These are phyloP conservation scores for Gossypium longicalyx DNA, from an alignment of 345 rosid genomes.

Conservation along the genomic window DNA sequence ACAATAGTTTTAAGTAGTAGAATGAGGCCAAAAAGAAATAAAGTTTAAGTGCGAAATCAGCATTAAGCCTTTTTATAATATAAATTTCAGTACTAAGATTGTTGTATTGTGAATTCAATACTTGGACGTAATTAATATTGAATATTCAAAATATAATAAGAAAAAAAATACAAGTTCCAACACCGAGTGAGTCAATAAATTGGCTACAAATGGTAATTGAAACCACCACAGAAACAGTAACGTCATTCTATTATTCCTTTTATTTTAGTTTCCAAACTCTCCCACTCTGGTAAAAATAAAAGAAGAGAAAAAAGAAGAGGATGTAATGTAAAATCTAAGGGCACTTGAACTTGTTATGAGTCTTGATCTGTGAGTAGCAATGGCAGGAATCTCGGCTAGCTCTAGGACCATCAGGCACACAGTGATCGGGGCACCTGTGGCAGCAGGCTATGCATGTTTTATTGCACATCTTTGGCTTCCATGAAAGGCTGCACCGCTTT, in stretches of 20 bases:
- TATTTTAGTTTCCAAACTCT: background rate
- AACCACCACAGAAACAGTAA: background rate
- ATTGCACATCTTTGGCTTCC: constrained; percentile 10
- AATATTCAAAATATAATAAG: background rate
- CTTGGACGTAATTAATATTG: no score
- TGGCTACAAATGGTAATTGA: background rate
- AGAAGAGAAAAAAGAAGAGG: background rate
- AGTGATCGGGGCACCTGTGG: constrained; percentile 12
- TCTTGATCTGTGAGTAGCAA: constrained; percentile 8
- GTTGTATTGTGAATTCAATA: no score
- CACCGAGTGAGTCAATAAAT: background rate
- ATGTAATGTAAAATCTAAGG: background rate
- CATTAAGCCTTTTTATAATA: no score
- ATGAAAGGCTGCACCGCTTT: background rate
- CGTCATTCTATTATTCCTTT: background rate
- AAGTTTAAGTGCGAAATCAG: no score
- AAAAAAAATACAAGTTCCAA: background rate
- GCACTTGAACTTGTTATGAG: constrained; percentile 5
- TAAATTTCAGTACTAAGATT: no score
- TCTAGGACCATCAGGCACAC: constrained; percentile 3
- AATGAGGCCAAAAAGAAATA: no score
- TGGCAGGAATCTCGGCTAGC: constrained; percentile 8
- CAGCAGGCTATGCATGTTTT: constrained; percentile 5
- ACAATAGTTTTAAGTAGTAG: no score
- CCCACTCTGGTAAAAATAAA: background rate